These are phyloP conservation scores for Sarocladiaceae sp. DNA, from an alignment of 2,329 filamentous ascomycete genomes.

Conservation along the genomic window DNA sequence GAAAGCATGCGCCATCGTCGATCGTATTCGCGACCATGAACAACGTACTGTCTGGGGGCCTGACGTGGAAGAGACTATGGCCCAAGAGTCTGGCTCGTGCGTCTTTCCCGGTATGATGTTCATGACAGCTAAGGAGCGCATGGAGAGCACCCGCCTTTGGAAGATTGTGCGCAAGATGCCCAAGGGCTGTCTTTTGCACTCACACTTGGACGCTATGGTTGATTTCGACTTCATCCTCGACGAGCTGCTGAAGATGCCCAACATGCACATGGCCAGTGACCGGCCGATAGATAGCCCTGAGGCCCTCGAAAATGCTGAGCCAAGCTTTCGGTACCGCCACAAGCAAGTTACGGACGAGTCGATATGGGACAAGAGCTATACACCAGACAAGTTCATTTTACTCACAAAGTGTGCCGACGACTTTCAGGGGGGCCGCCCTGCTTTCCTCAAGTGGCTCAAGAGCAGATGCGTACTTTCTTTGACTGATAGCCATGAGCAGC, in stretches of 20 bases:
- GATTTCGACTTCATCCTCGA: conserved; percentile 78
- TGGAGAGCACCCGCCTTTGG: conserved; percentile 84
- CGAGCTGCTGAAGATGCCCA: conserved; percentile 64
- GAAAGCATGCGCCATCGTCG: conserved; percentile 75
- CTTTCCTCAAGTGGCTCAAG: conserved; percentile 75
- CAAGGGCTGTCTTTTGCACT: conserved; percentile 82
- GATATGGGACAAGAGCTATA: conserved; percentile 63
- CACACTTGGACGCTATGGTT: conserved; percentile 88
- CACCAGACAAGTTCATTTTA: conserved; percentile 52
- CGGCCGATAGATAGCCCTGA: conserved; percentile 49
- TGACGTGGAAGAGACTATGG: conserved; percentile 65
- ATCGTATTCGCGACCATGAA: conserved; percentile 74
- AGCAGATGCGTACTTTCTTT: conserved; percentile 66
- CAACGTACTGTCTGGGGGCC: conserved; percentile 71
- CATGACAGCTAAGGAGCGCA: conserved; percentile 74
- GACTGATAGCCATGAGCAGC: conserved; percentile 71
- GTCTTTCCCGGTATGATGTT: conserved; percentile 94
- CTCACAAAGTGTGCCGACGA: conserved; percentile 60
- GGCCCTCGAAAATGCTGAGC: conserved; percentile 47
- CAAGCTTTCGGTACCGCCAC: conserved; percentile 61
- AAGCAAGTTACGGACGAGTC: conserved; percentile 38
- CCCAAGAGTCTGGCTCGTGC: conserved; percentile 55
- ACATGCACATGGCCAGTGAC: conserved; percentile 67
- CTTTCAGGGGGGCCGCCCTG: conserved; percentile 70
- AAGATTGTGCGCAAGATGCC: conserved; percentile 81